Base-by-base conservation (phyloP, 768 basidiomycete species). In the Mycena indigotica region DNA sequence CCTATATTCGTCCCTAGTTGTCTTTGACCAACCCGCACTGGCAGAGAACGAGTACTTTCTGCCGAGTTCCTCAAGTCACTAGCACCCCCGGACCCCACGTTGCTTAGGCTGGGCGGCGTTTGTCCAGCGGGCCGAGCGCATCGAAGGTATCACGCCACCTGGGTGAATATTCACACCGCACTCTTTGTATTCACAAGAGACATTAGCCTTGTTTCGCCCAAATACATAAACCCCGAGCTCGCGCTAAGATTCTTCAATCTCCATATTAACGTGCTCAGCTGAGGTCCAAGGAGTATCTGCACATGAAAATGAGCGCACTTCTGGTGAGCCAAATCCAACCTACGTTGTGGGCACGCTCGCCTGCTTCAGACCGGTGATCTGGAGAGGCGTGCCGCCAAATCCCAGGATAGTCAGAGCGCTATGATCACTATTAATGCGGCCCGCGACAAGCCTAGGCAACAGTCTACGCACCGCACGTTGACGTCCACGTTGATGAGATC, bases 331-430 rank as follows among this genome's bases (percentile, higher is more conserved):
- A 15, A 17, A 10, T 15, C 4, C 3, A n/a, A 55, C 59, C 58
- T 86, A 88, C 24, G 67, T 63, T 35, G 85, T 83, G 5, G 83
- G 77, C 10, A 88, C 85, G 41, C 67, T 65, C 29, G 69, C 70
- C 66, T 87, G 85, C 28, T 75, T 77, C 53, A 89, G 69, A 81
- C 85, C 88, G 4, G 88, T 85, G 38, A 88, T 69, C 50, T 75
- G 21, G 1, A 61, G 32, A 0, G 60, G 72, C 59, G 88, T 87
- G 15, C 86, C 85, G 13, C 80, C 80, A 10, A 71, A 63, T 3
- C 80, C 84, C 3, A 82, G 71, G 15, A 61, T 35, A 16, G 28
- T 56, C 2, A 15, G 12, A 2, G 55, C 60, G 2, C 59, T 29
- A 28, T 28, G 5, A 19, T 5, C 17, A 40, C 19, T 10, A 32